Percentiles rank a stretch among this genome's conserved stretches.
Conservation (phyloP, 306 rosid species). For the Vigna hirtella region DNA sequence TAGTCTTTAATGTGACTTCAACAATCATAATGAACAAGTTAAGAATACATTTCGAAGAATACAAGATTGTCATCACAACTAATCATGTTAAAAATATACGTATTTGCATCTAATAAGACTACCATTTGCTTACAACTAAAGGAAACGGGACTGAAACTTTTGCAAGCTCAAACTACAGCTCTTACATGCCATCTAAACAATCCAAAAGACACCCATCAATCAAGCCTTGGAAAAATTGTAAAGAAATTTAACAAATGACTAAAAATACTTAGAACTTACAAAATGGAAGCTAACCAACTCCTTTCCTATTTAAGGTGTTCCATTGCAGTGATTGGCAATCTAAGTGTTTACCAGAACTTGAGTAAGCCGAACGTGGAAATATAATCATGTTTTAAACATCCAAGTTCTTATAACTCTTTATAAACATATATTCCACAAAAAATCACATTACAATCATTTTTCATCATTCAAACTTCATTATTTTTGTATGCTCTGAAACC, state of each 20-base stretch:
- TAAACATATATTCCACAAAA: slow-evolving; percentile 11
- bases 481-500: background rate
- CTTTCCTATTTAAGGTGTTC: slow-evolving; percentile 23
- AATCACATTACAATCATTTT: background rate
- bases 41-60: slow-evolving; percentile 15
- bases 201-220: background rate
- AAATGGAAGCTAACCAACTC: background rate
- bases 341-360: slow-evolving; percentile 29
- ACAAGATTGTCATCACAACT: slow-evolving; percentile 14
- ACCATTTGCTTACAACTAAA: slow-evolving; percentile 1
- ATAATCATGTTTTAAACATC: slow-evolving; percentile 7
- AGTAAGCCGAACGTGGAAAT: background rate
- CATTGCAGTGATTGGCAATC: background rate
- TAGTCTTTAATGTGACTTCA: slow-evolving; percentile 1
- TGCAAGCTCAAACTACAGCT: slow-evolving; percentile 20
- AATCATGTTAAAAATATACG: background rate
- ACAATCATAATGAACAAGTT: background rate
- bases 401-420: background rate
- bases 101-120: background rate
- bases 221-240: background rate
- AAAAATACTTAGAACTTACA: slow-evolving; percentile 8
- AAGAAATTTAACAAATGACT: background rate
- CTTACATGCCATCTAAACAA: slow-evolving; percentile 15
- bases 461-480: slow-evolving; percentile 5
- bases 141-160: slow-evolving; percentile 13